These are phyloP conservation scores for Porcisia deanei DNA, from an alignment of 208 protist genomes.

Conservation along the genomic window DNA sequence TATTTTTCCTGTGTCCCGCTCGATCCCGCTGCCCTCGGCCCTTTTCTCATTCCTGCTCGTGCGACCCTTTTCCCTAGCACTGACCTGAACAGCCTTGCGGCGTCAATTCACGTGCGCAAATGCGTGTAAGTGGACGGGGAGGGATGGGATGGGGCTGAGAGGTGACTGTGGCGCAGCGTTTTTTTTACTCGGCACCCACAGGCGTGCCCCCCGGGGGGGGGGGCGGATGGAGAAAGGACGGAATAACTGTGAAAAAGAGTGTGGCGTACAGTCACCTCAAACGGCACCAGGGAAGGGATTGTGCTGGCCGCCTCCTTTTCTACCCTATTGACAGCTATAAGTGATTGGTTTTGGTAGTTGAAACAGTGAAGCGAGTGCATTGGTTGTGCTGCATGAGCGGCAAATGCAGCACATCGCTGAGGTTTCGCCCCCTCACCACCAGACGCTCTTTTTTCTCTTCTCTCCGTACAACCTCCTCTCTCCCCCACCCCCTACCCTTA, in stretches of 20 bases:
- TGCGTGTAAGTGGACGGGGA: background rate
- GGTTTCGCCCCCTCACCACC: too few species aligned
- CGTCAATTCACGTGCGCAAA: background rate
- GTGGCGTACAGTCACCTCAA: background rate
- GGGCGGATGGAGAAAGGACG: background rate
- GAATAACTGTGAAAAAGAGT: background rate
- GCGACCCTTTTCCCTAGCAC: constrained; percentile 30
- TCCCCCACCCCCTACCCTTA: background rate
- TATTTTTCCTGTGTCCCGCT: constrained; percentile 17
- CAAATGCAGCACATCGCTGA: too few species aligned
- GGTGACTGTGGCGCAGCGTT: background rate
- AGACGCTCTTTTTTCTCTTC: background rate
- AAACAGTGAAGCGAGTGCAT: too few species aligned
- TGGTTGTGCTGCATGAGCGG: too few species aligned
- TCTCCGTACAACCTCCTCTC: background rate
- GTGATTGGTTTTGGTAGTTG: background rate
- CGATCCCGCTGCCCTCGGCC: constrained; percentile 30
- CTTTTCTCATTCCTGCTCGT: constrained; percentile 36
- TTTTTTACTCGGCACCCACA: background rate
- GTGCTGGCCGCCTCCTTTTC: background rate
- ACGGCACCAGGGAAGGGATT: background rate
- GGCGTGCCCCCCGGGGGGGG: background rate
- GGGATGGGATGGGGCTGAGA: too few species aligned
- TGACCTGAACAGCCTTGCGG: background rate
- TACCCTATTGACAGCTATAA: background rate